Conservation (phyloP, 768 basidiomycete genomes). For the Rhodosporidiobolus sp. region DNA sequence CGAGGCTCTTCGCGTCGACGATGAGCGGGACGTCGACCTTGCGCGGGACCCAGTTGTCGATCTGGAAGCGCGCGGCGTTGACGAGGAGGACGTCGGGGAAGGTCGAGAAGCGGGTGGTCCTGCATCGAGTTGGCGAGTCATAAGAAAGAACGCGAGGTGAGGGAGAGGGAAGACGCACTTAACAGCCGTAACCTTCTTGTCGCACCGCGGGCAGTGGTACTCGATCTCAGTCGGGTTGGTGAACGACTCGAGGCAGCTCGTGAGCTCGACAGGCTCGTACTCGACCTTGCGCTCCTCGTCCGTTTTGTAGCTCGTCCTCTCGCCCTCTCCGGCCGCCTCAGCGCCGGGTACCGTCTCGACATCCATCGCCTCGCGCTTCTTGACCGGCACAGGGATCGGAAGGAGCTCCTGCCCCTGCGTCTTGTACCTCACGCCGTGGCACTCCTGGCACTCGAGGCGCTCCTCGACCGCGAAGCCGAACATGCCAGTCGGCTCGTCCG, state of each 20-base stretch:
- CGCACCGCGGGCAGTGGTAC: constrained; percentile 74
- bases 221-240: constrained; percentile 65
- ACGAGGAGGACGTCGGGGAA: constrained; percentile 85
- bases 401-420: constrained; percentile 71
- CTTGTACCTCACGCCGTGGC: constrained; percentile 76
- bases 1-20: constrained; percentile 60
- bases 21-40: constrained; percentile 89
- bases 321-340: constrained; percentile 33
- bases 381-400: constrained; percentile 74
- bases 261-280: constrained; percentile 64
- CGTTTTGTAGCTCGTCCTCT: constrained; percentile 54
- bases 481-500: constrained; percentile 64
- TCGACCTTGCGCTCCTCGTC: constrained; percentile 54
- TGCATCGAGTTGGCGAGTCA: constrained; percentile 45
- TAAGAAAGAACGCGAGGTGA: neutral
- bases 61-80: constrained; percentile 89
- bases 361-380: constrained; percentile 47
- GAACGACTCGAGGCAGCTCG: constrained; percentile 61
- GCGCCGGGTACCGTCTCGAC: constrained; percentile 7
- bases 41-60: constrained; percentile 92
- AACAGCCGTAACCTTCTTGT: constrained; percentile 63
- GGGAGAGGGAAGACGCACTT: constrained; percentile 58
- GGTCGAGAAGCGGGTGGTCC: constrained; percentile 71
- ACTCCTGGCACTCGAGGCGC: constrained; percentile 73
- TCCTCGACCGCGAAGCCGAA: constrained; percentile 85